phyloP scores from a whole-genome alignment of 2,329 filamentous ascomycete species.

The Ascochyta lentis region DNA sequence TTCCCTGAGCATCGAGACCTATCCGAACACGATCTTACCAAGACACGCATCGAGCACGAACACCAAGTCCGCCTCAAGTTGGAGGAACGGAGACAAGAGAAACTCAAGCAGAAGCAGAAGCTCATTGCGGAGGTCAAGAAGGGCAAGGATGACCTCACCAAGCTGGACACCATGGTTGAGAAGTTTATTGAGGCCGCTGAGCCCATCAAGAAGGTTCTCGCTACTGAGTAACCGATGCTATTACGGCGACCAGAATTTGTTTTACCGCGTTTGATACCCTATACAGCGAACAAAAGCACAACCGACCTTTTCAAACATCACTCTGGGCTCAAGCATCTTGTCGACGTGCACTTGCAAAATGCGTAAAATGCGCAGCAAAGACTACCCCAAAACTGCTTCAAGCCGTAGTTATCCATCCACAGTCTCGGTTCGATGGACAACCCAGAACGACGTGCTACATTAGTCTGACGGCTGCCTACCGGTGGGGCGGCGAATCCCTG shows the following conservation, averaged over 20 bases:
- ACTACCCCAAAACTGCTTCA: background rate
- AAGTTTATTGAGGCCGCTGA: slow-evolving; percentile 92
- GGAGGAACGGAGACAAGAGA: slow-evolving; percentile 77
- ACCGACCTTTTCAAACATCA: background rate
- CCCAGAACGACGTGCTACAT: background rate
- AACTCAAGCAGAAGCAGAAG: slow-evolving; percentile 69
- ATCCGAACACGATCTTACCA: slow-evolving; percentile 83
- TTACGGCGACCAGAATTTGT: background rate
- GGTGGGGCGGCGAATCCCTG: slow-evolving; percentile 1
- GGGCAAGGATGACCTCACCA: slow-evolving; percentile 90
- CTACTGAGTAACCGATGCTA: slow-evolving; percentile 64
- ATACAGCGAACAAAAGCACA: slow-evolving; percentile 17
- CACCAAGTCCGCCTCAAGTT: slow-evolving; percentile 81
- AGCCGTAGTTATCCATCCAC: background rate
- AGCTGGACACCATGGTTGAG: slow-evolving; percentile 88
- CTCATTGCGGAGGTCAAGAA: slow-evolving; percentile 83
- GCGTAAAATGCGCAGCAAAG: background rate
- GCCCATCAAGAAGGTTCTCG: slow-evolving; percentile 85
- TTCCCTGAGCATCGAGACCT: slow-evolving; percentile 77
- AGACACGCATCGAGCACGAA: slow-evolving; percentile 90
- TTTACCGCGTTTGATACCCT: slow-evolving; percentile 20
- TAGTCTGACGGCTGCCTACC: slow-evolving; percentile 3
- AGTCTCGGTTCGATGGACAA: background rate
- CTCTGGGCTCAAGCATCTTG: background rate
- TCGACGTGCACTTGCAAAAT: background rate